Conservation (phyloP, 345 rosid genomes). For the Alliaria petiolata region DNA sequence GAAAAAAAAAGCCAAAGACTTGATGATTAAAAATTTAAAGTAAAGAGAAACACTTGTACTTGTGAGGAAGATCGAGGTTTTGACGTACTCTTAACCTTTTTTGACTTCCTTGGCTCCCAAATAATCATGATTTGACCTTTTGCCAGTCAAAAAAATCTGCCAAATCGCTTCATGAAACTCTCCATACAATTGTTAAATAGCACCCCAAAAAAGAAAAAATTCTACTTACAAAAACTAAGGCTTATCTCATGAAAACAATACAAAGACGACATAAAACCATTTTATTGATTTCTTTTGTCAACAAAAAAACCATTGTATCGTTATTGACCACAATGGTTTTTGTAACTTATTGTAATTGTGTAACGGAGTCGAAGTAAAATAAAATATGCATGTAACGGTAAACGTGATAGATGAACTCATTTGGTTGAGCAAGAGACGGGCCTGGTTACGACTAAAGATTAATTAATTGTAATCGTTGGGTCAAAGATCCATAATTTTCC, state of each 20-base stretch:
- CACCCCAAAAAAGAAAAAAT: neutral
- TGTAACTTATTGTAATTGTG: neutral
- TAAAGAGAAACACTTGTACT: constrained; percentile 26
- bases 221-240: neutral
- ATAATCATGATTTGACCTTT: constrained; percentile 38
- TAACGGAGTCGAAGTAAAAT: neutral
- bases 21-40: constrained; percentile 14
- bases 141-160: constrained; percentile 41
- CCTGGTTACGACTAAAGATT: neutral
- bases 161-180: constrained; percentile 7
- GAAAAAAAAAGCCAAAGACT: constrained; percentile 3
- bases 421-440: neutral
- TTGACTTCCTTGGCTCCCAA: constrained; percentile 34
- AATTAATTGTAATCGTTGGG: neutral
- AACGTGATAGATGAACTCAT: neutral
- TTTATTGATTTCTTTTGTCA: no score
- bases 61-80: constrained; percentile 33
- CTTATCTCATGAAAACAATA: neutral
- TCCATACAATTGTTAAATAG: neutral
- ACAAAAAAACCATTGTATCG: no score
- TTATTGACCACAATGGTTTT: no score
- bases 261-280: neutral
- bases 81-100: constrained; percentile 31
- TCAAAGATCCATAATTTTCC: neutral
- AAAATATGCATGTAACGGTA: neutral